phyloP scores from a whole-genome alignment of 352 stramenopile species.

The Globisporangium lucens region DNA sequence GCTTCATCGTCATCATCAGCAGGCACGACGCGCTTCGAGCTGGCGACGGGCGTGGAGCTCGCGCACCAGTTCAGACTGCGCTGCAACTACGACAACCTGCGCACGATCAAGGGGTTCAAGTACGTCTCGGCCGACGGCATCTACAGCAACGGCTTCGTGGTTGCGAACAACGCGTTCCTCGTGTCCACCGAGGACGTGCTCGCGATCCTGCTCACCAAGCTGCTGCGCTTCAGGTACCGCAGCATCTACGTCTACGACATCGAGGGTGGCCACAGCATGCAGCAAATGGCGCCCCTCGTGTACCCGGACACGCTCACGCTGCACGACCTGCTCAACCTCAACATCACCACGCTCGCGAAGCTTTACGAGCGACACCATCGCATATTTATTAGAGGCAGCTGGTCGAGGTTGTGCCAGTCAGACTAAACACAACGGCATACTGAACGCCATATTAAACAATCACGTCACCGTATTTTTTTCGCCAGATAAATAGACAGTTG shows the following conservation, averaged over 20 bases:
- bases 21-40: constrained; percentile 3
- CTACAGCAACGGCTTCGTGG: constrained; percentile 15
- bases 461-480: not conserved
- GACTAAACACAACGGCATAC: not conserved
- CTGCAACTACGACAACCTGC: constrained; percentile 10
- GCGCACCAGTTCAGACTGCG: constrained; percentile 3
- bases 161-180: constrained; percentile 4
- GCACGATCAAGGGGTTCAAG: constrained; percentile 5
- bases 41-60: constrained; percentile 5
- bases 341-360: constrained; percentile 7
- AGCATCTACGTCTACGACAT: constrained; percentile 11
- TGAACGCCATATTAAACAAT: constrained; percentile 4
- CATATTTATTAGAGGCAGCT: not conserved
- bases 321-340: constrained; percentile 4
- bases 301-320: constrained; percentile 5
- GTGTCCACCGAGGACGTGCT: constrained; percentile 13
- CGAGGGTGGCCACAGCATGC: constrained; percentile 4
- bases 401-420: not conserved
- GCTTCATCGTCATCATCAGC: not conserved
- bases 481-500: constrained; percentile 8
- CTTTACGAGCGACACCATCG: not conserved
- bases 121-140: constrained; percentile 4
- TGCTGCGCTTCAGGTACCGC: constrained; percentile 10
- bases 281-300: constrained; percentile 14
- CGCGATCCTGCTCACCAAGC: constrained; percentile 12